These are phyloP conservation scores for Phaffomyces thermotolerans DNA, from an alignment of 805 yeast species.

Conservation along the genomic window DNA sequence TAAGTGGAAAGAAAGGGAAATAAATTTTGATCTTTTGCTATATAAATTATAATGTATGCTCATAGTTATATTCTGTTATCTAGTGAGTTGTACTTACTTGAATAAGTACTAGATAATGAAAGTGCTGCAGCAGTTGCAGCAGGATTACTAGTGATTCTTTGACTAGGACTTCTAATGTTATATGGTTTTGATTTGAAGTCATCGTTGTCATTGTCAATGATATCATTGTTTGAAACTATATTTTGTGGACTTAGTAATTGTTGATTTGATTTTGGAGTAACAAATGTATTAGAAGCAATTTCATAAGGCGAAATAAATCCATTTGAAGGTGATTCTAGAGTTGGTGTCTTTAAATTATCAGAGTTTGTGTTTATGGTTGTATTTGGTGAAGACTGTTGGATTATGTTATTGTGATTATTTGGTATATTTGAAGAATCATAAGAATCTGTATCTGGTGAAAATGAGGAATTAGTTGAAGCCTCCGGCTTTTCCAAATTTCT, in stretches of 20 bases:
- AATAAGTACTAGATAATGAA: not conserved
- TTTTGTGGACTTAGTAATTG: too few species aligned
- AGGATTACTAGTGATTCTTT: not conserved
- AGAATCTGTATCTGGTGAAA: constrained; percentile 24
- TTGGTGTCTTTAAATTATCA: constrained; percentile 23
- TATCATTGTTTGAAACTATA: constrained; percentile 8
- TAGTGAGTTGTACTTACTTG: not conserved
- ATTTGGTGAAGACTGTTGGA: constrained; percentile 22
- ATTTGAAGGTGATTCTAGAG: constrained; percentile 17
- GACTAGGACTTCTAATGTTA: constrained; percentile 1
- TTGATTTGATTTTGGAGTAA: constrained; percentile 42
- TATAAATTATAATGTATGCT: not conserved
- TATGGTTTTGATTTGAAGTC: constrained; percentile 22
- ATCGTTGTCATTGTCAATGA: constrained; percentile 4
- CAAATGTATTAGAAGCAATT: constrained; percentile 50
- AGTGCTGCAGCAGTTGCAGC: constrained; percentile 1
- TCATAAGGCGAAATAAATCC: constrained; percentile 68
- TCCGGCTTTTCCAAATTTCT: constrained; percentile 23
- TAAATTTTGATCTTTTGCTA: too few species aligned
- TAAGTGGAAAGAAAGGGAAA: too few species aligned
- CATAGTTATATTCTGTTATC: constrained; percentile 1
- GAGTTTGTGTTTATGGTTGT: constrained; percentile 33
- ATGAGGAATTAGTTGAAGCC: constrained; percentile 26
- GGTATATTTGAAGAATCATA: constrained; percentile 14
- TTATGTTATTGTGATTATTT: constrained; percentile 7